Evolutionary conservation across 345 rosid species (phyloP).

Genomic region (Zanthoxylum bungeanum): DNA sequence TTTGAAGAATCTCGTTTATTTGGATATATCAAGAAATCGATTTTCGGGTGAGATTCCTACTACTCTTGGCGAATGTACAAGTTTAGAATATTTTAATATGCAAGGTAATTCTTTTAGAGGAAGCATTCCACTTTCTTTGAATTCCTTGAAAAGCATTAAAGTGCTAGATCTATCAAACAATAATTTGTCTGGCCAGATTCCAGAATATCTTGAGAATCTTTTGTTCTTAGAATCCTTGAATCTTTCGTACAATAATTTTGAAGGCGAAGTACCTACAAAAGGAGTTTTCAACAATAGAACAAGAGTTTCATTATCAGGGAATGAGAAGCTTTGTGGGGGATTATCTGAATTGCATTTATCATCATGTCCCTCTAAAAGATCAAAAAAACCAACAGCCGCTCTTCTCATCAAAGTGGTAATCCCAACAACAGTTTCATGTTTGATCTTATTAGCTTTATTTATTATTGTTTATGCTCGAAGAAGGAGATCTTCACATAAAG

Average conservation of each 20-base stretch:
- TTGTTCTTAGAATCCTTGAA: not conserved
- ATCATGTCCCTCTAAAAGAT: not conserved
- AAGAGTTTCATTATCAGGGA: not conserved
- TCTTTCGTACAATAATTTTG: not conserved
- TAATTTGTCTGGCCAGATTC: not conserved
- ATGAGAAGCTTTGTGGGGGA: not conserved
- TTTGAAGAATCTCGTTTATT: not conserved
- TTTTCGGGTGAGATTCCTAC: not conserved
- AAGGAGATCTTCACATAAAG: not conserved
- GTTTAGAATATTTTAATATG: not conserved
- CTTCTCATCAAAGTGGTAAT: not conserved
- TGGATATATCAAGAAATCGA: no score
- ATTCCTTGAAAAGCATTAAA: not conserved
- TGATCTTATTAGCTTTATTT: no score
- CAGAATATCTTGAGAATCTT: not conserved
- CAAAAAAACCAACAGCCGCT: not conserved
- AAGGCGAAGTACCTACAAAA: not conserved
- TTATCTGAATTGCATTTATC: not conserved
- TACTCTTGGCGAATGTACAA: not conserved
- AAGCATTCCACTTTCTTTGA: not conserved
- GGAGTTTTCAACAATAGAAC: not conserved
- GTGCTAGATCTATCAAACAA: not conserved
- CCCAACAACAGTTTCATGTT: no score
- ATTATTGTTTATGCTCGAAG: no score
- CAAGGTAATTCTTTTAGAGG: not conserved